Evolutionary conservation across 2,329 filamentous ascomycete species (phyloP), one percentile per base, ranked within the genome.

Genomic region (Calonectria pteridis): DNA sequence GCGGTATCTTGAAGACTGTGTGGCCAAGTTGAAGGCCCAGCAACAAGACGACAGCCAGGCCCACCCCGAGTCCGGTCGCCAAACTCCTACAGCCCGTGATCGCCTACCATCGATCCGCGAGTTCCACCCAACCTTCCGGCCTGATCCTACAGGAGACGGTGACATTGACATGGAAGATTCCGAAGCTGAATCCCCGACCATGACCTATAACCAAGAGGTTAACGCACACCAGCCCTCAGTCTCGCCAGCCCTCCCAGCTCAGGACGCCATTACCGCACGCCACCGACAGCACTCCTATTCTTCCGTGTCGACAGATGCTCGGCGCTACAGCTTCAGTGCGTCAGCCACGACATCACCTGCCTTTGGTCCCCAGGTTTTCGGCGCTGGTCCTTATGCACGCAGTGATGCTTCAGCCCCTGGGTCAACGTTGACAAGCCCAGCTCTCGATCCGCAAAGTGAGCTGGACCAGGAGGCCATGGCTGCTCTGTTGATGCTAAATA

Each of bases 1-100:
- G 76, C 93, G 94, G 73, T 99, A 99, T 82, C 90, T 99, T 18
- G 94, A 98, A 83, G 93, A 95, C 82, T 98, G 96, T 80, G 92
- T 98, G 46, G 84, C 89, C 37, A 94, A 96, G 80, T 88, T 98
- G 69, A 95, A 98, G 83, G 89, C 89, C 6, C 88, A 89, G 72
- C 85, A 85, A 70, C 84, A 85, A 46, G 84, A 84, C 40, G 78
- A 82, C 29, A 80, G 77, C 71, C 80, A 75, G 33, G 74, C 62
- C 55, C 77, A 74, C 46, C 77, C 79, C 5, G 81, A 83, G 49
- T 81, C 83, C 43, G 79, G 79, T 14, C 76, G 76, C 18, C 78
- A 80, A 65, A 80, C 79, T 3, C 79, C 79, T 13, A 80, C 79
- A 11, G 74, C 78, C 23, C 79, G 78, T 58, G 80, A 79, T 59